phyloP scores from a whole-genome alignment of 2,329 filamentous ascomycete genomes.

The Setomelanomma holmii region DNA sequence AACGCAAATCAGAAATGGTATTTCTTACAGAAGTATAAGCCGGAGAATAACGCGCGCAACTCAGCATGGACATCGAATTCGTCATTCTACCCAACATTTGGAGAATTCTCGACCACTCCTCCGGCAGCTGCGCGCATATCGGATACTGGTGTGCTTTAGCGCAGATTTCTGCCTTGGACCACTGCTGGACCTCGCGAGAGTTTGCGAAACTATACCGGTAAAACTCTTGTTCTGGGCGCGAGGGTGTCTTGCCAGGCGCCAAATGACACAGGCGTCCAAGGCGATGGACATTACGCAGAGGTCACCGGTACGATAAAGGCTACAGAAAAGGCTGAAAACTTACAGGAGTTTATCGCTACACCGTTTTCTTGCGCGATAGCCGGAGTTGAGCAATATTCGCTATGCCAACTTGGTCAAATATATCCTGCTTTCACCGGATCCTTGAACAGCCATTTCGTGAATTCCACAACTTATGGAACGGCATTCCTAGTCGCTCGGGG shows the following conservation, averaged over 20 bases:
- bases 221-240: slow-evolving; percentile 11
- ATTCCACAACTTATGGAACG: slow-evolving; percentile 10
- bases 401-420: slow-evolving; percentile 7
- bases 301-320: not conserved
- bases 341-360: not conserved
- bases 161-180: slow-evolving; percentile 12
- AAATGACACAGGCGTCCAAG: not conserved
- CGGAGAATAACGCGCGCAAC: slow-evolving; percentile 8
- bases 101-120: slow-evolving; percentile 5
- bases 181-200: slow-evolving; percentile 8
- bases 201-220: slow-evolving; percentile 7
- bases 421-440: not conserved
- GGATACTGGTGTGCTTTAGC: slow-evolving; percentile 12
- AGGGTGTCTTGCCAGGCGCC: slow-evolving; percentile 15
- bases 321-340: not conserved
- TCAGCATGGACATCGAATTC: slow-evolving; percentile 14
- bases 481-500: slow-evolving; percentile 8
- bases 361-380: slow-evolving; percentile 7
- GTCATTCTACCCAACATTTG: slow-evolving; percentile 10
- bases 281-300: not conserved
- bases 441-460: slow-evolving; percentile 6
- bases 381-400: slow-evolving; percentile 2
- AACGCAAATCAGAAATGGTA: not conserved
- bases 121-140: not conserved
- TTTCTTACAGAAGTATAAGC: not conserved